phyloP scores from a whole-genome alignment of 2,329 filamentous ascomycete species.

The Mycosphaerella sp. region DNA sequence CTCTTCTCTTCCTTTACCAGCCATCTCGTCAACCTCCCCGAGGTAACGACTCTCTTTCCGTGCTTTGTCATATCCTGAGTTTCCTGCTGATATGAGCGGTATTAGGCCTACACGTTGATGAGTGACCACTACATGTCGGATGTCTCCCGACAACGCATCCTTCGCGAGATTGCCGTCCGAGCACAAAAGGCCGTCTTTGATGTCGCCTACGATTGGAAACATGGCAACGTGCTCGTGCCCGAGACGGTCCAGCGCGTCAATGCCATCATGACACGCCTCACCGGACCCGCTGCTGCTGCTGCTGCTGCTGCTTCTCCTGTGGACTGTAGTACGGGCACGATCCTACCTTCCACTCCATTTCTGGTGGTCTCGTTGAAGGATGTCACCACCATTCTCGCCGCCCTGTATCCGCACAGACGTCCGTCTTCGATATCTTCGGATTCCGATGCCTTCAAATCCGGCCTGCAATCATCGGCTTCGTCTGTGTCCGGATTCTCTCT shows the following conservation, averaged over 20 bases:
- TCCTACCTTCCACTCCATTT: conserved; percentile 4
- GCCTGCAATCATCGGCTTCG: conserved; percentile 43
- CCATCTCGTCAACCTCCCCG: conserved; percentile 78
- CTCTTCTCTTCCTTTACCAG: conserved; percentile 84
- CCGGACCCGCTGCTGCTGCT: neutral
- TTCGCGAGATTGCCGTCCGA: conserved; percentile 68
- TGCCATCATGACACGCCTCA: conserved; percentile 51
- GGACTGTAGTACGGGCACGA: too few species aligned
- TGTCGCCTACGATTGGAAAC: conserved; percentile 60
- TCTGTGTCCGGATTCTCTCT: conserved; percentile 46
- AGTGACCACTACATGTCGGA: conserved; percentile 88
- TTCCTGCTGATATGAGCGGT: conserved; percentile 32
- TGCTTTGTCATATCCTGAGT: neutral
- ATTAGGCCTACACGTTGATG: conserved; percentile 57
- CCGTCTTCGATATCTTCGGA: conserved; percentile 52
- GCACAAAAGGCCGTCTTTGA: conserved; percentile 75
- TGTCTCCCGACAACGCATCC: conserved; percentile 71
- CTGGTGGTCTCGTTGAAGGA: conserved; percentile 61
- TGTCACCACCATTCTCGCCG: conserved; percentile 71
- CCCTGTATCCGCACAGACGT: conserved; percentile 70
- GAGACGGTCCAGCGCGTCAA: conserved; percentile 64
- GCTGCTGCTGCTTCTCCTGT: neutral
- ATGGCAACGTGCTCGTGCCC: conserved; percentile 56
- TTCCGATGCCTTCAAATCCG: conserved; percentile 43
- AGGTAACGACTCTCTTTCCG: conserved; percentile 49